phyloP scores from a whole-genome alignment of 2,329 filamentous ascomycete species.

The Beauveria australis region DNA sequence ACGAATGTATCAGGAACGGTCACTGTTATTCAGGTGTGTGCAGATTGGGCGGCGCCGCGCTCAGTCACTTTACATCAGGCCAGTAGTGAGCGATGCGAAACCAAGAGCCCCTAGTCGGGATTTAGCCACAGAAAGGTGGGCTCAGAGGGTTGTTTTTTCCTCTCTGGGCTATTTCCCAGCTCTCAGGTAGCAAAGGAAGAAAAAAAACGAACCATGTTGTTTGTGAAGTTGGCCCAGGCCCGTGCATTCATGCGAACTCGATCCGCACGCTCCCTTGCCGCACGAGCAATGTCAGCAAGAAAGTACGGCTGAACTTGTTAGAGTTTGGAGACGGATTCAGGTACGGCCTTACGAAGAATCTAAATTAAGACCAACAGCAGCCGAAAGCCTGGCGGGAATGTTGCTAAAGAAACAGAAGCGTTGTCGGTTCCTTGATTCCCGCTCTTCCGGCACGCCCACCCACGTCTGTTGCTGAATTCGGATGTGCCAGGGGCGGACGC shows the following conservation, averaged over 20 bases:
- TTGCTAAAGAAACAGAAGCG: too few species aligned
- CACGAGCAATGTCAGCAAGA: neutral
- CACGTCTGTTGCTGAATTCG: too few species aligned
- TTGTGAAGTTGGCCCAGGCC: neutral
- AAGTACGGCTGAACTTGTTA: neutral
- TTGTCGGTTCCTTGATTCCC: too few species aligned
- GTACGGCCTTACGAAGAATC: neutral
- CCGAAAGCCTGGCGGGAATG: neutral
- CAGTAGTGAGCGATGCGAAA: neutral
- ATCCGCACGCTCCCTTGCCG: neutral
- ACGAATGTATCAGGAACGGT: constrained; percentile 6
- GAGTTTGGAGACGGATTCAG: neutral
- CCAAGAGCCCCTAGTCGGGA: neutral
- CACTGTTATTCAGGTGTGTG: neutral
- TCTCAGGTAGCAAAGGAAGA: neutral
- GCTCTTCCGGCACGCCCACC: too few species aligned
- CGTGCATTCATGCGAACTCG: constrained; percentile 5
- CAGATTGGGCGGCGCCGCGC: neutral
- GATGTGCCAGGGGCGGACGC: neutral
- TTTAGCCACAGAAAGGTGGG: neutral
- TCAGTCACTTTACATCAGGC: neutral
- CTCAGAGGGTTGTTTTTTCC: too few species aligned
- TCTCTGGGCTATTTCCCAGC: too few species aligned
- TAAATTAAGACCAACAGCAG: neutral
- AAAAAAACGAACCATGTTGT: neutral